A percentile compares a stretch with the other conserved stretches of the same genome.
phyloP scores from a whole-genome alignment of 108 stramenopile species.

The Pelagomonas calceolata region DNA sequence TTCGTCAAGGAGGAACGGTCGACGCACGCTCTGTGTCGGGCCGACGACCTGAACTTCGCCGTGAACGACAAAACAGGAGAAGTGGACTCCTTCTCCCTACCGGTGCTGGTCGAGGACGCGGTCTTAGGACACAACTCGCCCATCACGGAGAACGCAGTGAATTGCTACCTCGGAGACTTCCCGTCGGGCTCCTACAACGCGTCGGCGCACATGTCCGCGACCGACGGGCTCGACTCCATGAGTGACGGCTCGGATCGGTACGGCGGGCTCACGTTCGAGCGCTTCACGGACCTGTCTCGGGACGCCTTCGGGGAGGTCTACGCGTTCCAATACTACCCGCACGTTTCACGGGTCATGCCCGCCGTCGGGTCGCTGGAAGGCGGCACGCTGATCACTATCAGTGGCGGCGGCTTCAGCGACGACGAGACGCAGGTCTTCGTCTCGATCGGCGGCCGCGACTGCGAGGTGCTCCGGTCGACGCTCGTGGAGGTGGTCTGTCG shows the following conservation, averaged over 20 bases:
- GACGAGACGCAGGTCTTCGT: slow-evolving; percentile 1
- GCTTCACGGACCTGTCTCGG: background rate
- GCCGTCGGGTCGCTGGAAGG: slow-evolving; percentile 1
- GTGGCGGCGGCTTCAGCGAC: slow-evolving; percentile 6
- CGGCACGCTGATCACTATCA: slow-evolving; percentile 8
- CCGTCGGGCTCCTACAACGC: slow-evolving; percentile 7
- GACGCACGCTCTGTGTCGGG: slow-evolving; percentile 11
- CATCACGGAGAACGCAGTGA: background rate
- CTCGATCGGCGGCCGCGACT: slow-evolving; percentile 1
- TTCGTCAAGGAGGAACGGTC: background rate
- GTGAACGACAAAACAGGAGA: background rate
- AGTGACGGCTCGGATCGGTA: background rate
- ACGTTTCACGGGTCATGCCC: slow-evolving; percentile 1
- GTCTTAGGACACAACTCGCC: slow-evolving; percentile 1
- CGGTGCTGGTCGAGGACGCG: slow-evolving; percentile 11
- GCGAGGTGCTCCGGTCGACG: slow-evolving; percentile 3
- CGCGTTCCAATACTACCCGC: slow-evolving; percentile 10
- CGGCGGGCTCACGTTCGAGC: slow-evolving; percentile 2
- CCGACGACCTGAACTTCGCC: slow-evolving; percentile 9
- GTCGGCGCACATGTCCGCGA: background rate
- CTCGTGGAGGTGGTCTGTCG: slow-evolving; percentile 5
- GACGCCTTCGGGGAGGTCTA: slow-evolving; percentile 1
- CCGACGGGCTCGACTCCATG: too few species aligned
- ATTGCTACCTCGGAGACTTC: slow-evolving; percentile 11
- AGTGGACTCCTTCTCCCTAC: background rate